Evolutionary conservation across 805 yeast species (phyloP), one percentile per base, ranked within the genome.

Genomic region (Komagataella pseudopastoris): DNA sequence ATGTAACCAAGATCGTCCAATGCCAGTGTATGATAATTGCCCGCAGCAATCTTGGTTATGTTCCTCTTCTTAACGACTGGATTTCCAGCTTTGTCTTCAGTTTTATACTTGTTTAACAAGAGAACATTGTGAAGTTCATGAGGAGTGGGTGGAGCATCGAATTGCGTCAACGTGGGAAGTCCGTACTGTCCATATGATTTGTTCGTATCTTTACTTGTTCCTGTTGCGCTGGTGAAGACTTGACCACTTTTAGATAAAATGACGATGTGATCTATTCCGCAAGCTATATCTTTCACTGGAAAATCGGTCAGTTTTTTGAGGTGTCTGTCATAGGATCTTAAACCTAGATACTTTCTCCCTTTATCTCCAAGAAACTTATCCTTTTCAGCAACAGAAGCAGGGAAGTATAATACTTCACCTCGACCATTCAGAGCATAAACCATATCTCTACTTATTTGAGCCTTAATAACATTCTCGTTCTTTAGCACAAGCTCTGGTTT

Each of bases 181-280:
- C 97, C 98, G 65, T 77, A 87, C 67, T 93, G 97, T 3, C 98
- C 98, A 57, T 60, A 63, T 23, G 73, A 70, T 22, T 76, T 67
- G 48, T 74, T 73, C 1, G 56, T 47, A 3, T 52, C 56, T 12
- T 60, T 56, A 10, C 10, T 4, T 2, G 65, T 54, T 1, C 85
- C 85, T 0, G 95, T 80, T 14, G 86, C 75, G 8, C 80, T 70
- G 1, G 86, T 70, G 56, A 74, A 83, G 0, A 86, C 81, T 39
- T 78, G 71, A 1, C 90, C 89, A 8, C 71, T 60, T 45, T 72
- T 67, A 0, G 88, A 73, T 44, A 85, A 62, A 3, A 85, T 61
- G n/a, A 86, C 72, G 7, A 90, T 59, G 65, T 93, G 97, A 50
- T 74, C 71, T 6, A 67, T 66, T 8, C 99, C 99, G 3, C 80